Conservation (phyloP, 108 stramenopile species). For the Fistulifera pelliculosa region DNA sequence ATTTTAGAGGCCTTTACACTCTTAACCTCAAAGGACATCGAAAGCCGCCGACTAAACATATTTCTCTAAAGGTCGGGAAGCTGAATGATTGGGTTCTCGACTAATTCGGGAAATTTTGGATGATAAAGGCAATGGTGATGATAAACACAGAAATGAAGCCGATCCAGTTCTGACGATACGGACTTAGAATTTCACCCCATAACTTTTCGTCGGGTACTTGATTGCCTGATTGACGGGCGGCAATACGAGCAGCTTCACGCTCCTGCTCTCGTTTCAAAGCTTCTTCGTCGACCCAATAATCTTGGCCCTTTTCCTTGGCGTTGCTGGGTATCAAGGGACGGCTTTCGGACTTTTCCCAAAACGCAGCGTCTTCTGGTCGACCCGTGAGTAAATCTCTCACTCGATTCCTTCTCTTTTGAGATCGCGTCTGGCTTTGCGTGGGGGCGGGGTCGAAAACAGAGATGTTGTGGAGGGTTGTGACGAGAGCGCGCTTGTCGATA, state of each 20-base stretch:
- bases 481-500: too few species aligned
- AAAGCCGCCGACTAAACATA: background rate
- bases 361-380: slow-evolving; percentile 11
- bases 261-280: slow-evolving; percentile 41
- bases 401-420: too few species aligned
- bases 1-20: too few species aligned
- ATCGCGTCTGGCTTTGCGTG: too few species aligned
- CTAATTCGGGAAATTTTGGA: slow-evolving; percentile 62
- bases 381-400: too few species aligned
- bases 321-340: slow-evolving; percentile 48
- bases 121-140: slow-evolving; percentile 49
- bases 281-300: slow-evolving; percentile 80
- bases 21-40: too few species aligned
- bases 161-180: slow-evolving; percentile 87
- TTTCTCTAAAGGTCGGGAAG: slow-evolving; percentile 61
- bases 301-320: slow-evolving; percentile 57
- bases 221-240: slow-evolving; percentile 33
- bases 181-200: slow-evolving; percentile 54
- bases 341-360: slow-evolving; percentile 42
- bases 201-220: slow-evolving; percentile 65
- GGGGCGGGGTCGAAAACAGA: too few species aligned
- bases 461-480: too few species aligned
- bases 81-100: slow-evolving; percentile 51
- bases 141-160: slow-evolving; percentile 64
- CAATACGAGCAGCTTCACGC: slow-evolving; percentile 34